Percentiles rank a stretch among this genome's conserved stretches.
These are phyloP conservation scores for Ampelomyces quisqualis DNA, from an alignment of 2,329 filamentous ascomycete species.

Conservation along the genomic window DNA sequence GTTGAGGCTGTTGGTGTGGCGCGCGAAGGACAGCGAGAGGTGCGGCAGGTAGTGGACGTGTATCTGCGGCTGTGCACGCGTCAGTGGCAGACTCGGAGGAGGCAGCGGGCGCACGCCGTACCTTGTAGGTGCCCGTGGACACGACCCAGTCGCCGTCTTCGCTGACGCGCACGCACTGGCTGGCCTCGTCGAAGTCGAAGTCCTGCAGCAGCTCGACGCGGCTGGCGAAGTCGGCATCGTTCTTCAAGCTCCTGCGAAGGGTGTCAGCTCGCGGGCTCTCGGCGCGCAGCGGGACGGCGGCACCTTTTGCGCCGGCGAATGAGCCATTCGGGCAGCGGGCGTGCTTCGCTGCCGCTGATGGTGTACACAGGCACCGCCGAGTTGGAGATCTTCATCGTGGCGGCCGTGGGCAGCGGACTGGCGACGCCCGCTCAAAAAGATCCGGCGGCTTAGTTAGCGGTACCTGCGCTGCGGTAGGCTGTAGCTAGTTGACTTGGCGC, in stretches of 20 bases:
- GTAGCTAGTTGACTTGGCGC: no score
- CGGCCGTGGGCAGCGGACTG: conserved; percentile 8
- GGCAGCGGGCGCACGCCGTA: conserved; percentile 2
- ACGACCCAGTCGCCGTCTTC: conserved; percentile 88
- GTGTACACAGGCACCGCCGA: conserved; percentile 90
- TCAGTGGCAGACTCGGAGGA: conserved; percentile 3
- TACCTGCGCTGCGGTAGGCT: no score
- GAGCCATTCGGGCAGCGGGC: conserved; percentile 93
- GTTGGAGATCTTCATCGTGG: conserved; percentile 75
- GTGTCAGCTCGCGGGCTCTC: conserved; percentile 6
- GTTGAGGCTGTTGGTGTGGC: conserved; percentile 90
- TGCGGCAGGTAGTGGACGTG: conserved; percentile 95
- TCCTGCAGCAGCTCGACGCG: conserved; percentile 94
- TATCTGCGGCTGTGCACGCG: conserved; percentile 76
- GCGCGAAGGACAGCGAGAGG: conserved; percentile 86
- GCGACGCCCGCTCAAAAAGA: conserved; percentile 11
- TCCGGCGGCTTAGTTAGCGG: background rate
- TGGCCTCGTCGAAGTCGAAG: conserved; percentile 96
- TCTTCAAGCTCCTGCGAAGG: conserved; percentile 66
- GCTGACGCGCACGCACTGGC: conserved; percentile 82
- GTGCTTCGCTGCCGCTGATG: conserved; percentile 83
- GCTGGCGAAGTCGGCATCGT: conserved; percentile 89
- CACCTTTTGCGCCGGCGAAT: conserved; percentile 73
- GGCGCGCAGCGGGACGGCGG: conserved; percentile 43
- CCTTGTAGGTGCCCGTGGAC: conserved; percentile 32